Evolutionary conservation across 2,329 filamentous ascomycete species (phyloP).

Genomic region (Talaromyces sp.): DNA sequence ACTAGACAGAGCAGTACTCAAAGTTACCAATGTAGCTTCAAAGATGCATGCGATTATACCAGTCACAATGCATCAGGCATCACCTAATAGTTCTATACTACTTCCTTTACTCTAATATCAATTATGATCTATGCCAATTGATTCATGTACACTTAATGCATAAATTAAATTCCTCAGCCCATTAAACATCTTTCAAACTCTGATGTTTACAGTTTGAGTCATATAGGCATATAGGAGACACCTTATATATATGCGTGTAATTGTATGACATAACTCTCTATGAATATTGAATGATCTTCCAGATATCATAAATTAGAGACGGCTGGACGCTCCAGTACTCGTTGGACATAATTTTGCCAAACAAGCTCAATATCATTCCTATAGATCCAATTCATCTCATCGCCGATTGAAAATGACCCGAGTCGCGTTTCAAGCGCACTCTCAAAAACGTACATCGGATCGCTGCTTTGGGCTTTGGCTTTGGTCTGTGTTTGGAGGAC

Average conservation of each 20-base stretch:
- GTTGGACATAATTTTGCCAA: conserved; percentile 22
- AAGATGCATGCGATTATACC: background rate
- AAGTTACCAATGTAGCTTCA: background rate
- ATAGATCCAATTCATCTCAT: conserved; percentile 39
- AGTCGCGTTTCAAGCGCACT: conserved; percentile 25
- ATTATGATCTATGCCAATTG: background rate
- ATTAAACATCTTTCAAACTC: background rate
- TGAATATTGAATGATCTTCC: background rate
- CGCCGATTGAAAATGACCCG: conserved; percentile 25
- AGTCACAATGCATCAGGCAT: background rate
- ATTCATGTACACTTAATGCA: background rate
- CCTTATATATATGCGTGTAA: background rate
- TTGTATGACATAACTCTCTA: background rate
- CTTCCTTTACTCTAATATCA: background rate
- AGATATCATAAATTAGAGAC: background rate
- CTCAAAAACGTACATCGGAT: conserved; percentile 18
- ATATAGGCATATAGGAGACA: too few relatives aligned
- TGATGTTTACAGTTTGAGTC: too few relatives aligned
- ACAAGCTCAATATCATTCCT: conserved; percentile 38
- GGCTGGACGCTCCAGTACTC: background rate
- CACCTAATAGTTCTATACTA: background rate
- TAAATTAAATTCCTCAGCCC: background rate
- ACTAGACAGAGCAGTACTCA: background rate
- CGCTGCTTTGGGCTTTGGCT: conserved; percentile 11
- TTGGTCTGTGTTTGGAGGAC: conserved; percentile 14